Percentiles rank a stretch among this genome's conserved stretches.
Conservation (phyloP, 805 yeast species). For the Jamesozyma gamospora region DNA sequence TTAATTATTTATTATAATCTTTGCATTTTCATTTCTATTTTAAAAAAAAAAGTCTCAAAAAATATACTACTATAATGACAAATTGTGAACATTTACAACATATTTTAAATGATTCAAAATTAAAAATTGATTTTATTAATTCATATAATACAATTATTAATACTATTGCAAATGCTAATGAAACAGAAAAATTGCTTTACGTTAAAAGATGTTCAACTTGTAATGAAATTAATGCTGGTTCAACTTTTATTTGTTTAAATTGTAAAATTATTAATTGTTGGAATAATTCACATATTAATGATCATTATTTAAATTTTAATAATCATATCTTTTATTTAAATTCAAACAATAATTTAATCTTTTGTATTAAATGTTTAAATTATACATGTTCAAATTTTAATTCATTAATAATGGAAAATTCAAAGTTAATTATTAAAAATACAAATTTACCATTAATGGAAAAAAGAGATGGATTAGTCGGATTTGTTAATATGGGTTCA, state of each 20-base stretch:
- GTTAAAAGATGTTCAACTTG: constrained; percentile 25
- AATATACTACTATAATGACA: constrained; percentile 23
- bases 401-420: constrained; percentile 17
- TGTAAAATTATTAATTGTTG: constrained; percentile 72
- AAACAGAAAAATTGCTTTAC: constrained; percentile 12
- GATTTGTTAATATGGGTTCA: constrained; percentile 89
- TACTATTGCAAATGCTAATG: constrained; percentile 14
- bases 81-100: constrained; percentile 24
- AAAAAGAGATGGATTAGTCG: constrained; percentile 72
- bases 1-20: too few relatives aligned
- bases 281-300: constrained; percentile 36
- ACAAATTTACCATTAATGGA: constrained; percentile 26
- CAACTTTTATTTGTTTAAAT: constrained; percentile 56
- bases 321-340: constrained; percentile 60
- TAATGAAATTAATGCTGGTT: constrained; percentile 24
- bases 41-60: too few relatives aligned
- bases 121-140: constrained; percentile 21
- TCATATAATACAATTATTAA: constrained; percentile 22
- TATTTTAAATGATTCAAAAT: constrained; percentile 26
- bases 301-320: constrained; percentile 35
- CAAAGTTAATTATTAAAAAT: constrained; percentile 18
- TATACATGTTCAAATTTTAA: constrained; percentile 30
- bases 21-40: too few relatives aligned
- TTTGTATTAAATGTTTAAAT: constrained; percentile 71
- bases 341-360: constrained; percentile 54